phyloP scores from a whole-genome alignment of 1,284 basidiomycete species.

The Moniliophthora roreri region DNA sequence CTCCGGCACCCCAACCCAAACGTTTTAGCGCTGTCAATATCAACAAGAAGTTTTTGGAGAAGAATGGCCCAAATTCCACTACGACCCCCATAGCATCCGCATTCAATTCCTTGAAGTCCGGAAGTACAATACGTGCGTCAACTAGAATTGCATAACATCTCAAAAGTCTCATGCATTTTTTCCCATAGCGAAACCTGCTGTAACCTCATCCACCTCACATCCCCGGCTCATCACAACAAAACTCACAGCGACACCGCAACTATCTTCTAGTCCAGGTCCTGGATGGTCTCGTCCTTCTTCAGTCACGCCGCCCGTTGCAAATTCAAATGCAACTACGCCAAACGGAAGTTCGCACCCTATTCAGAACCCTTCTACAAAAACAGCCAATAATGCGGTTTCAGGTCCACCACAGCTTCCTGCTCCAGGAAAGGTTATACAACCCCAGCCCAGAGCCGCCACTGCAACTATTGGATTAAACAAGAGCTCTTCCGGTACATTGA shows the following conservation, averaged over 20 bases:
- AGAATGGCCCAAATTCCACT: constrained; percentile 57
- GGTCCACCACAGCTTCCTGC: constrained; percentile 32
- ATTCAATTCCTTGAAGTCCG: constrained; percentile 39
- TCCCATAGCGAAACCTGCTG: constrained; percentile 52
- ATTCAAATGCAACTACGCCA: constrained; percentile 40
- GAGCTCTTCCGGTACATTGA: constrained; percentile 31
- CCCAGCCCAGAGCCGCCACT: constrained; percentile 52
- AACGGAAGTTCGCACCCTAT: constrained; percentile 44
- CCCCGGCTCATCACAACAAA: constrained; percentile 84
- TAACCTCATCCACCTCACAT: constrained; percentile 58
- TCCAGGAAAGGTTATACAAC: constrained; percentile 66
- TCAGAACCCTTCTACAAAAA: constrained; percentile 30
- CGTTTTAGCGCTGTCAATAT: constrained; percentile 87
- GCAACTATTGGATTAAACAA: constrained; percentile 39
- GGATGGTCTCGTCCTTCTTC: constrained; percentile 82
- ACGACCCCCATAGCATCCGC: constrained; percentile 29
- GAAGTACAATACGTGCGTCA: constrained; percentile 50
- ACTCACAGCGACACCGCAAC: constrained; percentile 64
- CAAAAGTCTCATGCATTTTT: constrained; percentile 13
- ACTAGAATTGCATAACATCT: constrained; percentile 1
- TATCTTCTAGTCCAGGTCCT: constrained; percentile 54
- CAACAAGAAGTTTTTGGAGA: constrained; percentile 93
- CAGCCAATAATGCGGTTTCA: constrained; percentile 30
- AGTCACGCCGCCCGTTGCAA: constrained; percentile 53
- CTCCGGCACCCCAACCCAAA: constrained; percentile 58